Evolutionary conservation across 1,284 basidiomycete genomes (phyloP).

Genomic region (Fistulina hepatica): DNA sequence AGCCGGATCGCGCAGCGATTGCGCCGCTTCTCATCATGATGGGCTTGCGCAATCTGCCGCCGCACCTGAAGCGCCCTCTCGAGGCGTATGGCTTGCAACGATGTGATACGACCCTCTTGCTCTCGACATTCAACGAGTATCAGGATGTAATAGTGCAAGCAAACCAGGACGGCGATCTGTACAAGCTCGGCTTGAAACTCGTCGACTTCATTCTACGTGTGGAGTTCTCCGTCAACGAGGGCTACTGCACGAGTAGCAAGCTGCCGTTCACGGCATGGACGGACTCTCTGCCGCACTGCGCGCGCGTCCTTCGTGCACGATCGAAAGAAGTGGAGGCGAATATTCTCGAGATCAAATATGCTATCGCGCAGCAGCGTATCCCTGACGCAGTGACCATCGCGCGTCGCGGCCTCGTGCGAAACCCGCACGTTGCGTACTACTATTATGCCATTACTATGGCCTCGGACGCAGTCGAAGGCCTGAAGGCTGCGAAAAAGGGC

Average conservation of each 20-base stretch:
- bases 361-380: constrained; percentile 35
- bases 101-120: constrained; percentile 35
- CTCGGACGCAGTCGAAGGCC: constrained; percentile 25
- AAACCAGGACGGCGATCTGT: constrained; percentile 36
- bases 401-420: constrained; percentile 35
- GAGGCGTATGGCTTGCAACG: constrained; percentile 35
- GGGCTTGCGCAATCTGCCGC: constrained; percentile 30
- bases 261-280: constrained; percentile 48
- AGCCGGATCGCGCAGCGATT: constrained; percentile 31
- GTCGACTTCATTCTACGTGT: constrained; percentile 40
- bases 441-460: constrained; percentile 43
- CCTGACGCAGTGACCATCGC: constrained; percentile 34
- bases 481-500: constrained; percentile 42
- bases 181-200: constrained; percentile 37
- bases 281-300: constrained; percentile 45
- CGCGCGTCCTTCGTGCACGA: constrained; percentile 36
- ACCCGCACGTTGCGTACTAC: constrained; percentile 44
- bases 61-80: constrained; percentile 34
- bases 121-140: constrained; percentile 31
- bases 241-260: constrained; percentile 36
- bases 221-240: constrained; percentile 48
- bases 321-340: constrained; percentile 43
- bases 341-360: constrained; percentile 48
- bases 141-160: constrained; percentile 40
- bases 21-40: constrained; percentile 35